Conservation (phyloP, 176 grass and related monocot genomes). For the Avena insularis region DNA sequence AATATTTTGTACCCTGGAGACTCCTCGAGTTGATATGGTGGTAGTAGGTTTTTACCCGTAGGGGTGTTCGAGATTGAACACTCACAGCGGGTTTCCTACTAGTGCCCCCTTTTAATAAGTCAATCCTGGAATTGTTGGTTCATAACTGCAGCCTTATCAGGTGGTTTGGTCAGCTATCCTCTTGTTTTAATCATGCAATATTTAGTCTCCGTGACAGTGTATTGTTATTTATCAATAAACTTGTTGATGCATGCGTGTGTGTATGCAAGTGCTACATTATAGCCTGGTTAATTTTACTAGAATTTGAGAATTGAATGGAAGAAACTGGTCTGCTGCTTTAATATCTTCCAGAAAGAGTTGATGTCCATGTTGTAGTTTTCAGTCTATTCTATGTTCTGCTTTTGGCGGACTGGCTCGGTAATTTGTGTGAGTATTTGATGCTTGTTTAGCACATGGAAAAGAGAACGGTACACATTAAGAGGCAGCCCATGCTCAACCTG, state of each 20-base stretch:
- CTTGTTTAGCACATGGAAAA: too few relatives aligned
- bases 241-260: background rate
- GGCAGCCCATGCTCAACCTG: too few relatives aligned
- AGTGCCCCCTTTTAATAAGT: background rate
- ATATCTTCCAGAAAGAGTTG: background rate
- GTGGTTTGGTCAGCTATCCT: background rate
- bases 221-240: background rate
- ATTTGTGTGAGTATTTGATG: too few relatives aligned
- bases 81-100: too few relatives aligned
- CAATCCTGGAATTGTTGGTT: background rate
- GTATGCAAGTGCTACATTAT: background rate
- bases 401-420: too few relatives aligned
- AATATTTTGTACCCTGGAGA: too few relatives aligned
- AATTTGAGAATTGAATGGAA: conserved; percentile 12
- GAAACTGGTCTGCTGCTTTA: background rate
- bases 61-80: too few relatives aligned
- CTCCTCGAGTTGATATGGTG: too few relatives aligned
- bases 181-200: background rate
- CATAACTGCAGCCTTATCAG: background rate
- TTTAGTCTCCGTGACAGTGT: background rate
- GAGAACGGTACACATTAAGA: too few relatives aligned
- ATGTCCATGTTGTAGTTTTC: background rate
- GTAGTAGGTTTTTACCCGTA: too few relatives aligned
- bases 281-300: background rate
- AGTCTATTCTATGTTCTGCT: background rate